Base-by-base conservation (phyloP, 495 filamentous ascomycete species). In the Penicillium crystallinum region DNA sequence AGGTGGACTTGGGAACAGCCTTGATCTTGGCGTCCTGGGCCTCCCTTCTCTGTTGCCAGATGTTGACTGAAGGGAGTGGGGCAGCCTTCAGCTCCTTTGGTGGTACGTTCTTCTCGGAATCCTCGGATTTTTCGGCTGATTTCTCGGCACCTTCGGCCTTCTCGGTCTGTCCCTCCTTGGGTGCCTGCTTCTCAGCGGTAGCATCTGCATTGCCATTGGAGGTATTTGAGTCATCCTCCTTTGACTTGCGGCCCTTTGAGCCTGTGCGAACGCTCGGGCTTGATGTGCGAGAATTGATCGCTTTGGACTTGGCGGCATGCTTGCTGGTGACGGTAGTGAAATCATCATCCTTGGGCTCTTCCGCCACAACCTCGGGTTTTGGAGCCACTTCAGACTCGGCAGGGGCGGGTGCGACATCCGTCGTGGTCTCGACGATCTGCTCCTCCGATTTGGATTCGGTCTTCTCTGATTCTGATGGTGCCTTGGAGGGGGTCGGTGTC, bases 21-120 rank as follows among this genome's bases (percentile, higher is more conserved):
- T 89, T 89, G 40, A 74, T 68, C 66, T 88, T 89, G 40, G 82
- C 80, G 33, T 85, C 80, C 48, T 81, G 75, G 12, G 81, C 84
- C 59, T 91, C 85, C 53, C 78, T 84, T 30, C 90, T 78, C 68
- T 87, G 80, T 34, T 81, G 76, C 93, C 93, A 98, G 43, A 88
- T 65, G 67, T 98, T 98, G 41, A 96, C 88, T 1, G 80, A 59
- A 5, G 93, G 92, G 35, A 84, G 70, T 29, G 88, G 85, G 41
- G 92, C 92, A 41, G 90, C 89, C 55, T 88, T 86, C 36, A 96
- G 76, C 58, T 84, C 76, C 52, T 81, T 82, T 47, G 80, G 77
- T 17, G 31, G 15, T 23, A 72, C 69, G 46, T 79, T 70, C 62
- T 81, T 80, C 42, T 74, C 73, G 52, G 75, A 70, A 25, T 74